Evolutionary conservation across 176 grass and related monocot species (phyloP), one percentile per base, ranked within the genome.

Genomic region (Tillandsia fasciculata): DNA sequence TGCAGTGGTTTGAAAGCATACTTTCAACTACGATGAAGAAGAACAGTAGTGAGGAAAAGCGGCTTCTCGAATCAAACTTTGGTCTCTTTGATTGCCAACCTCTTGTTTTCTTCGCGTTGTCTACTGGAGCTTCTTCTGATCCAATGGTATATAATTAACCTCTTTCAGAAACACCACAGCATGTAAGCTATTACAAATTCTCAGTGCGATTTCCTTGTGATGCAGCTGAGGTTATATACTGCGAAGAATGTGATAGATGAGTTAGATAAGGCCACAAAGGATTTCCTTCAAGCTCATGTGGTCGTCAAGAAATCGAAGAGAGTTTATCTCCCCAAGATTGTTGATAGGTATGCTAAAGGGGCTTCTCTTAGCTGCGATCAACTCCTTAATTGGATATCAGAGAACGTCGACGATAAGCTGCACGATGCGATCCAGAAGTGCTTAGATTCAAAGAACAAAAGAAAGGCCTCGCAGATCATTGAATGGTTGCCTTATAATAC

Each of bases 401-500:
- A 99, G 73, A 74, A 74, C 70, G 73, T 64, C 17, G 86, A 83
- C 65, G 69, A 59, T 65, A 83, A 80, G 53, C 48, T 82, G 72
- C 86, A 75, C 71, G 88, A 85, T 24, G 52, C 74, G 14, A 67
- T 71, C 29, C 80, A 79, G 67, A 85, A 53, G 23, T 86, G 83
- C 76, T 56, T 63, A 8, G 79, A 67, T 48, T 72, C 64, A 27
- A 49, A 63, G 10, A 72, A 64, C 54, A 83, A 80, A 72, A 81
- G 77, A 64, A 92, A 84, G 82, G 92, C 86, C 2, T 82, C 86
- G 26, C 86, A 97, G 81, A 73, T 84, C 70, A 73, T 90, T 61
- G 94, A 97, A 76, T 97, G 94, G 94, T 67, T 92, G 53, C 89
- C 94, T 58, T 96, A 96, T 84, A 87, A 84, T 70, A 67, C 86